Base-by-base conservation (phyloP, 116 monocot genomes). In the Trichopus zeylanicus region DNA sequence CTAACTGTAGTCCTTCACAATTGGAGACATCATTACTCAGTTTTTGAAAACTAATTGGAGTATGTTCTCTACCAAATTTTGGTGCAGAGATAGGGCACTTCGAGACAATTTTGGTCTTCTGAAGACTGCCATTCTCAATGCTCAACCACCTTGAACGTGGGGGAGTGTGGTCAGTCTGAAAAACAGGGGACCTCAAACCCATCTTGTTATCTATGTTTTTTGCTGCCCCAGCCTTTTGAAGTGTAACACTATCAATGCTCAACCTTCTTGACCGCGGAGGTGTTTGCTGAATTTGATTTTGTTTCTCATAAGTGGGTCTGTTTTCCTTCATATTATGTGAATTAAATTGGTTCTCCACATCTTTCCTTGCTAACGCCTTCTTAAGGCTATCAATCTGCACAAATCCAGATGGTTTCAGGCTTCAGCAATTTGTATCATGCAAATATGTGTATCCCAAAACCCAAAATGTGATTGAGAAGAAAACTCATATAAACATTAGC, bases 351-450 rank as follows among this genome's bases (percentile, higher is more conserved):
- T 66, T 79, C n/a, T 83, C 74, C 6, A 12, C 48, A 51, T 81
- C 81, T 48, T 70, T 81, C 32, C 3, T 66, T 52, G 71, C 73
- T 26, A 90, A 34, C 48, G 79, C 82, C 59, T 78, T 85, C 71
- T 85, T 90, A 9, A 90, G 76, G 65, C 30, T 72, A 48, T 76
- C 79, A 49, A 90, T 65, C 90, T 89, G 67, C 61, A 75, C 29
- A 16, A 48, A 33, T 49, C 37, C 18, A 49, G 32, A 35, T 35
- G 21, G 12, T 12, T 18, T 29, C 8, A 30, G 10, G 10, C 34
- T n/a, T n/a, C n/a, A 39, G 39, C 16, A 7, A 39, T 10, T 13
- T 39, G 16, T 39, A 13, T 39, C 16, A 13, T 39, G 9, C 16
- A 39, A 16, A 39, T 39, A 39, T 2, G 9, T 39, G 39, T 39